A percentile compares a stretch with the other conserved stretches of the same genome.
Evolutionary conservation across 805 yeast genomes (phyloP).

Genomic region (Blastobotrys chiropterorum): DNA sequence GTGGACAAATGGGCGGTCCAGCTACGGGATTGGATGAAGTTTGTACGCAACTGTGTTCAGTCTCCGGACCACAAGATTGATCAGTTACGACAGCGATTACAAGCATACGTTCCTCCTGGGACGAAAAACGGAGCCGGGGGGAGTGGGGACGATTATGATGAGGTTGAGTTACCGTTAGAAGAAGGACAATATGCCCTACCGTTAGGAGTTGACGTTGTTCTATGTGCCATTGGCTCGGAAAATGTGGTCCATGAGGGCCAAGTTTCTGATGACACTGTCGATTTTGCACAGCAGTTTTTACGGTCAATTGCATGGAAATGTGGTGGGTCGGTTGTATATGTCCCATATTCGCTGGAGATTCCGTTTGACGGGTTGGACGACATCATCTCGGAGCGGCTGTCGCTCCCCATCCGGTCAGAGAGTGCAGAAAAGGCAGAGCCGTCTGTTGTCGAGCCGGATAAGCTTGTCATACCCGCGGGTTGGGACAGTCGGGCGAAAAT

Average conservation of each 20-base stretch:
- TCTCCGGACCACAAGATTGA: conserved; percentile 6
- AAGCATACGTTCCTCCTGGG: conserved; percentile 12
- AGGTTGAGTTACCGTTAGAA: conserved; percentile 25
- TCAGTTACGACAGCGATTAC: conserved; percentile 10
- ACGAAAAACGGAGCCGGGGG: conserved; percentile 1
- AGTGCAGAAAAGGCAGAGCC: conserved; percentile 14
- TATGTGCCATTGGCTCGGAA: conserved; percentile 21
- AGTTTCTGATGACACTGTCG: conserved; percentile 21
- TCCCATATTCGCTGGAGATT: conserved; percentile 9
- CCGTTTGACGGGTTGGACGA: conserved; percentile 9
- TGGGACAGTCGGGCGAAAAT: conserved; percentile 33
- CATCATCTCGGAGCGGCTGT: conserved; percentile 19
- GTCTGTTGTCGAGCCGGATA: conserved; percentile 20
- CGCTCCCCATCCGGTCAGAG: conserved; percentile 16
- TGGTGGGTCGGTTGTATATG: conserved; percentile 15
- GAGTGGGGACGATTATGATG: neutral
- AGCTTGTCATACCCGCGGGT: conserved; percentile 28
- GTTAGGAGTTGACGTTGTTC: conserved; percentile 23
- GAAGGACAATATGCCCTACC: conserved; percentile 27
- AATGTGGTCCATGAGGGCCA: conserved; percentile 4
- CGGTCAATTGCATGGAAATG: conserved; percentile 21
- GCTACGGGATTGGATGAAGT: conserved; percentile 16
- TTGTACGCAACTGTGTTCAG: conserved; percentile 12
- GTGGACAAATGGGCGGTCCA: conserved; percentile 17
- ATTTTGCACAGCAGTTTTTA: conserved; percentile 27